phyloP scores from a whole-genome alignment of 805 yeast species.

The Isabelozyma heimii region DNA sequence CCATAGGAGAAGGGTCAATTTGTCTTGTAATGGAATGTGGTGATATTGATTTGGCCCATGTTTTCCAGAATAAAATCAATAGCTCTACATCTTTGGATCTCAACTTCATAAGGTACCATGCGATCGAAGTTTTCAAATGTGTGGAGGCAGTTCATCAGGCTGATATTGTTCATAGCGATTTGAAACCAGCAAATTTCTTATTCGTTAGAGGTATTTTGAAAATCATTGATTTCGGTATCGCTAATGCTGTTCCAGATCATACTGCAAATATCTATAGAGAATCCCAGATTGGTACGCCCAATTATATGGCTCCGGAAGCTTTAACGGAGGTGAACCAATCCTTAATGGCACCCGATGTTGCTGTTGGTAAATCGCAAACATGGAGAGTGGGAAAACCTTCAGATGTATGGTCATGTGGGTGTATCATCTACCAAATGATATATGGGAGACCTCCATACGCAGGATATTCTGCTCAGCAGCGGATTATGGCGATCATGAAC shows the following conservation, averaged over 20 bases:
- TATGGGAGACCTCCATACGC: conserved; percentile 94
- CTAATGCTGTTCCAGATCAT: conserved; percentile 91
- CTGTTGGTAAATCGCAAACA: conserved; percentile 15
- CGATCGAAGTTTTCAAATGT: conserved; percentile 76
- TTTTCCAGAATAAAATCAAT: conserved; percentile 55
- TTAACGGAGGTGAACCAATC: conserved; percentile 55
- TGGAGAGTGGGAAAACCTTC: conserved; percentile 92
- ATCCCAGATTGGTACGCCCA: conserved; percentile 91
- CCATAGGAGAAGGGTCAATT: conserved; percentile 61
- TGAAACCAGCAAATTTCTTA: conserved; percentile 69
- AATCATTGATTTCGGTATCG: conserved; percentile 91
- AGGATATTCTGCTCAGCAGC: conserved; percentile 66
- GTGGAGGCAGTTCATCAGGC: conserved; percentile 83
- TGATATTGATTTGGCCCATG: conserved; percentile 83
- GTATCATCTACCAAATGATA: conserved; percentile 92
- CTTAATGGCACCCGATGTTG: conserved; percentile 7
- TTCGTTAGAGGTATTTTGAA: conserved; percentile 82
- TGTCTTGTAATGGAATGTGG: conserved; percentile 92
- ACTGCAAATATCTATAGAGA: conserved; percentile 88
- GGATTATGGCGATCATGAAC: conserved; percentile 82
- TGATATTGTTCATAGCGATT: conserved; percentile 82
- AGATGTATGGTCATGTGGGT: conserved; percentile 98
- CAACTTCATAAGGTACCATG: conserved; percentile 75
- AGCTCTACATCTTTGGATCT: conserved; percentile 51
- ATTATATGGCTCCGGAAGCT: conserved; percentile 98